A percentile compares a stretch with the other conserved stretches of the same genome.
These are phyloP conservation scores for Pestalotiopsis sp. DNA, from an alignment of 2,329 filamentous ascomycete species.

Conservation along the genomic window DNA sequence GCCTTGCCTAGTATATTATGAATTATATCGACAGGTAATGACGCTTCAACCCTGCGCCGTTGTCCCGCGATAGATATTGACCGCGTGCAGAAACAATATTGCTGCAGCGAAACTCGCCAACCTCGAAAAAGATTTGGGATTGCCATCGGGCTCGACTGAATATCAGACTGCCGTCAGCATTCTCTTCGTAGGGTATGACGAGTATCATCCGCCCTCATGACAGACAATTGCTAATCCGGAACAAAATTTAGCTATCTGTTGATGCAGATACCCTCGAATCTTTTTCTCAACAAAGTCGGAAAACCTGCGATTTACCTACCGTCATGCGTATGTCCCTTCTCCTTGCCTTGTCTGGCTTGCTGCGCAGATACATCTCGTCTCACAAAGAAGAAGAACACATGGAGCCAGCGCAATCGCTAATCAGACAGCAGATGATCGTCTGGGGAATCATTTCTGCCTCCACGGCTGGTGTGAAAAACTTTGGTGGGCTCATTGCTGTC, in stretches of 20 bases:
- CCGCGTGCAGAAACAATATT: slow-evolving; percentile 51
- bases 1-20: slow-evolving; percentile 54
- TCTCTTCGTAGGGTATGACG: slow-evolving; percentile 48
- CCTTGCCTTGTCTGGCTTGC: background rate
- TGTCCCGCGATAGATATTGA: background rate
- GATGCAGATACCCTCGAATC: slow-evolving; percentile 54
- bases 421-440: slow-evolving; percentile 41
- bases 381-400: background rate
- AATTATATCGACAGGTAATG: slow-evolving; percentile 59
- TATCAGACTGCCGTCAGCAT: slow-evolving; percentile 51
- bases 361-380: background rate
- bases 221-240: slow-evolving; percentile 6
- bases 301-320: slow-evolving; percentile 48
- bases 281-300: slow-evolving; percentile 52
- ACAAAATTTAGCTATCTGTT: slow-evolving; percentile 42
- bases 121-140: slow-evolving; percentile 35
- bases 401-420: background rate
- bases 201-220: background rate
- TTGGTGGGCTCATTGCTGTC: slow-evolving; percentile 38
- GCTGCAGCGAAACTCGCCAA: slow-evolving; percentile 55
- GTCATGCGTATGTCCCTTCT: slow-evolving; percentile 38
- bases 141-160: slow-evolving; percentile 30
- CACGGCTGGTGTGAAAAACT: slow-evolving; percentile 37
- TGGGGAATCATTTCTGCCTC: slow-evolving; percentile 49
- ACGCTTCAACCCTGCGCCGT: slow-evolving; percentile 8